Evolutionary conservation across 192 early-diverging fungal genomes (phyloP), one percentile per base, ranked within the genome.

Genomic region (Coemansia sp.): DNA sequence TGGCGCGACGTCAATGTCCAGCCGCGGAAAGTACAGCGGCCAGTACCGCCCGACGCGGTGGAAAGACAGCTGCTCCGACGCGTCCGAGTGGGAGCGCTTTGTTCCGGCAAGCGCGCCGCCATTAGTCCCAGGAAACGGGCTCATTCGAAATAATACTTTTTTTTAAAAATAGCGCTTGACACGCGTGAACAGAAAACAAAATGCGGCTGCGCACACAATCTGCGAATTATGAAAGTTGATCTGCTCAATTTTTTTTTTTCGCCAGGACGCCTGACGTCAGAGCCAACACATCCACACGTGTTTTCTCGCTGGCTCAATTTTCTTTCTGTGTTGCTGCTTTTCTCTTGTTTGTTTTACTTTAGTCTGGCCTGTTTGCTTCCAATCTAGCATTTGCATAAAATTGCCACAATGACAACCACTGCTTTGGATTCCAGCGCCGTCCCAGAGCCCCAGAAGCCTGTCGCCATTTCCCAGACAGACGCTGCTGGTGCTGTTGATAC

Each of bases 21-120:
- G 48, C 4, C 75, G 75, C 5, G 75, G 75, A 38, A 78, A 78
- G 35, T 78, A 78, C 11, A 78, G 62, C 12, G 69, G 22, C 75
- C 75, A 78, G 65, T 78, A 78, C 31, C 75, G 69, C 11, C 45
- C 62, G 40, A 78, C 61, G 22, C 56, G 38, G 9, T 52, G 38
- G 19, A 24, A 46, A 11, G 58, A 54, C 11, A 64, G 42, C 57
- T 58, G 50, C 40, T 64, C 64, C 50, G 32, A n/a, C 5, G 50
- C 11, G 21, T 31, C 31, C 9, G 40, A 18, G 49, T 63, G 60
- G 18, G 64, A 38, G 8, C 74, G 55, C 54, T 70, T 67, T 14
- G 55, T 50, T 10, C 67, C 56, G 5, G 60, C 57, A 5, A 19
- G 43, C 19, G 18, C 30, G 43, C 29, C 21, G 10, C 56, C 18